Conservation (phyloP, 2,329 filamentous ascomycete genomes). For the Fusarium compactum region DNA sequence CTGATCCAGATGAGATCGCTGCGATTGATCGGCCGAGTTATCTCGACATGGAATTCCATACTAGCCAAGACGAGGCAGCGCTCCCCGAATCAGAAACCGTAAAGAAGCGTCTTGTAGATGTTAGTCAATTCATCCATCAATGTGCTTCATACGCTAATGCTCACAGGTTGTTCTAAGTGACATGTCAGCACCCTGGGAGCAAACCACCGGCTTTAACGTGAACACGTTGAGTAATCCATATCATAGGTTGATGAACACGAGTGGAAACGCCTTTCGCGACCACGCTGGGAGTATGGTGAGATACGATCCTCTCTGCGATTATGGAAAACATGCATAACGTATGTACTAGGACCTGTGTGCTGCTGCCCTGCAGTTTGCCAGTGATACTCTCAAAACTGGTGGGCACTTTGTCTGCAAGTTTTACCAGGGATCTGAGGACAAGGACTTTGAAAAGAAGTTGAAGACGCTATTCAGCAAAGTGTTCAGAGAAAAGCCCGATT, state of each 20-base stretch:
- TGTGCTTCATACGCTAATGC: conserved; percentile 29
- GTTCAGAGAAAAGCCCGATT: conserved; percentile 88
- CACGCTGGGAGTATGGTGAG: conserved; percentile 95
- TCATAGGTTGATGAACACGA: conserved; percentile 99
- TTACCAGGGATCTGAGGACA: conserved; percentile 92
- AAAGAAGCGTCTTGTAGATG: conserved; percentile 73
- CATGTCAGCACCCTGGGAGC: conserved; percentile 98
- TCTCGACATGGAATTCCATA: conserved; percentile 71
- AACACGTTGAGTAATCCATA: conserved; percentile 96
- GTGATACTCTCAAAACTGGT: conserved; percentile 82
- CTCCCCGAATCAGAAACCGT: conserved; percentile 25
- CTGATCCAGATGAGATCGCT: conserved; percentile 40
- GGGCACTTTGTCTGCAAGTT: conserved; percentile 98
- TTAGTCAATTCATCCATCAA: conserved; percentile 50
- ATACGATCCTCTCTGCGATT: too few relatives aligned
- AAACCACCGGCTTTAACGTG: conserved; percentile 81
- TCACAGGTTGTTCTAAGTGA: conserved; percentile 88
- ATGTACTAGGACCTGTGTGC: conserved; percentile 82
- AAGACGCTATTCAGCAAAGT: conserved; percentile 84
- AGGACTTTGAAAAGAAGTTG: conserved; percentile 78
- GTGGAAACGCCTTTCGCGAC: conserved; percentile 85
- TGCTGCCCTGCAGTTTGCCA: conserved; percentile 86
- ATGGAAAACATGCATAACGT: background rate
- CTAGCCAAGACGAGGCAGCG: conserved; percentile 9
- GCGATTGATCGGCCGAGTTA: conserved; percentile 66